These are phyloP conservation scores for Sphagnum magellanicum DNA, from an alignment of 228 moss, liverwort and hornwort genomes.

Conservation along the genomic window DNA sequence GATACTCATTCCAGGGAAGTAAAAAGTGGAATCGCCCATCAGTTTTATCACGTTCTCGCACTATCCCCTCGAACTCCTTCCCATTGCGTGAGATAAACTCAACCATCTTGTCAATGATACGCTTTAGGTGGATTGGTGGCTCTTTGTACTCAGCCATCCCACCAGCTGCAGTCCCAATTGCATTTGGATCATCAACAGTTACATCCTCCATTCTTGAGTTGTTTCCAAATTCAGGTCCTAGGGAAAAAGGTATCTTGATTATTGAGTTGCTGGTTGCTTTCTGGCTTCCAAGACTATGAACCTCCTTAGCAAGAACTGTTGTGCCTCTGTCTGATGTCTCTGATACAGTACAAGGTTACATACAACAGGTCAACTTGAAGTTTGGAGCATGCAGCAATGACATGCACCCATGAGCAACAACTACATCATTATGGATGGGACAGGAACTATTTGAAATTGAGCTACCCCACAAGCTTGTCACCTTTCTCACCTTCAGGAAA, in stretches of 20 bases:
- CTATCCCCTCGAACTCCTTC: conserved; percentile 49
- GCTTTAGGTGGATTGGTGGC: conserved; percentile 28
- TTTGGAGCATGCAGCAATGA: too few relatives aligned
- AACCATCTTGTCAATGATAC: conserved; percentile 54
- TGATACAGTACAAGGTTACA: too few relatives aligned
- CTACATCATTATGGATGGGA: too few relatives aligned
- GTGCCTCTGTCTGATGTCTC: too few relatives aligned
- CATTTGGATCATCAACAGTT: background rate
- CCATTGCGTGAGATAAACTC: conserved; percentile 49
- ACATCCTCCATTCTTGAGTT: background rate
- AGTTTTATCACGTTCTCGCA: conserved; percentile 38
- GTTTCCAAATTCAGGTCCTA: conserved; percentile 14
- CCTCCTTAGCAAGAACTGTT: too few relatives aligned
- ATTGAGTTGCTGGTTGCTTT: background rate
- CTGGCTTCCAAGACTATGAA: too few relatives aligned
- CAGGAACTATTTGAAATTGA: too few relatives aligned
- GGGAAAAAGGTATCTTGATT: conserved; percentile 21
- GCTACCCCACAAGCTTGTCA: too few relatives aligned
- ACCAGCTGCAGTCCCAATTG: background rate
- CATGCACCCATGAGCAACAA: too few relatives aligned
- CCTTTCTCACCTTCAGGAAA: too few relatives aligned
- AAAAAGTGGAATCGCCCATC: conserved; percentile 41
- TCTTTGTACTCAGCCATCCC: conserved; percentile 21
- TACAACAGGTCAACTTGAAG: too few relatives aligned
- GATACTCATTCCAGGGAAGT: conserved; percentile 34